Base-by-base conservation (phyloP, 495 filamentous ascomycete species). In the Penicillium alfredii region DNA sequence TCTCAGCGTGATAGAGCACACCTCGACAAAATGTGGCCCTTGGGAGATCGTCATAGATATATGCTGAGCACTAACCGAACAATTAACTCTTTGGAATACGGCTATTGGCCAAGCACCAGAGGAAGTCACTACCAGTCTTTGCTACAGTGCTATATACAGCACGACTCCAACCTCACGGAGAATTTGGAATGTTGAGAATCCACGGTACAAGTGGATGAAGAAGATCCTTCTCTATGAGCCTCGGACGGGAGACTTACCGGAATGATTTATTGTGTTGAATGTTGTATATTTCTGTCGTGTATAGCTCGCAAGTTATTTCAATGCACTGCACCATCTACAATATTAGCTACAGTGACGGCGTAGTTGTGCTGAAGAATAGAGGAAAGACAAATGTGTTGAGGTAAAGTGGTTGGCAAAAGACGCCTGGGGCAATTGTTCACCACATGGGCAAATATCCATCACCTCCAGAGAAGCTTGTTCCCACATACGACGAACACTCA, bases 41-140 rank as follows among this genome's bases (percentile, higher is more conserved):
- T 25, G 5, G 16, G 20, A 9, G 33, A n/a, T 24, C 12, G 8
- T 12, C 23, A 30, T 20, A 35, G 25, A 4, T 31, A 21, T 3
- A 43, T 43, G 40, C 32, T 43, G 4, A 43, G 40, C 11, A 43
- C 40, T 23, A 43, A 43, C 17, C 40, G 40, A 24, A 43, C 40
- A 2, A 37, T 43, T n/a, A 15, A 36, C 33, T 0, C 24, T 43
- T 18, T 43, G 32, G 33, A 33, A 43, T 17, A 43, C 40, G 30
- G 40, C 40, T 6, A 36, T 43, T 30, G 32, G 9, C 4, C 23
- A 14, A 23, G 40, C 14, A 14, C 18, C 25, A 29, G 4, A 8
- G 15, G 24, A 43, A 15, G 17, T 37, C 9, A 3, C 28, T 4
- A 15, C 12, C 10, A 30, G 26, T 30, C 1, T 37, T 9, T 35